Evolutionary conservation across 2,329 filamentous ascomycete species (phyloP).

Genomic region (Fusarium virguliforme): DNA sequence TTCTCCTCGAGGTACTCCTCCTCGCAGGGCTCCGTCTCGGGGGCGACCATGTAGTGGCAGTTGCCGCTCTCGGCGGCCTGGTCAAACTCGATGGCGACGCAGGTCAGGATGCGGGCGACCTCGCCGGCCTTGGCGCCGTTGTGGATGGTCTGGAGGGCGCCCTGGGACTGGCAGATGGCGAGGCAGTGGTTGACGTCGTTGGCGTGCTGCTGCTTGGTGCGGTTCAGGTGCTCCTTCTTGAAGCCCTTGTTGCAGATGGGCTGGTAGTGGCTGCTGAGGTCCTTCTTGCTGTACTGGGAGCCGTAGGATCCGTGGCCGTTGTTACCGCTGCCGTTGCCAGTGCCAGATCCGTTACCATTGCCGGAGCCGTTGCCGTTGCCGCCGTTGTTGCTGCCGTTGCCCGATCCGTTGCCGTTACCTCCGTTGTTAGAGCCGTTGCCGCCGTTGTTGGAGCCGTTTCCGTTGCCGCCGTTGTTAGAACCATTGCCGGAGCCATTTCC

Average conservation of each 20-base stretch:
- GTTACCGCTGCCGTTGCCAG: slow-evolving; percentile 54
- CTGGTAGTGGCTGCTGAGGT: slow-evolving; percentile 46
- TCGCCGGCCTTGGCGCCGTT: slow-evolving; percentile 35
- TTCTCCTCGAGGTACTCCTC: slow-evolving; percentile 44
- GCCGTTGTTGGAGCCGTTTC: neutral
- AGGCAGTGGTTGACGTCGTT: slow-evolving; percentile 48
- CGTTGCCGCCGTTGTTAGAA: neutral
- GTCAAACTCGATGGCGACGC: slow-evolving; percentile 46
- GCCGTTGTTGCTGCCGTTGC: neutral
- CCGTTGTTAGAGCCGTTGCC: neutral
- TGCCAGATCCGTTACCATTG: slow-evolving; percentile 48
- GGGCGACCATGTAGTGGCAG: slow-evolving; percentile 47
- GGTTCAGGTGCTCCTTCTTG: slow-evolving; percentile 42
- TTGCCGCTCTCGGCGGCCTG: slow-evolving; percentile 37
- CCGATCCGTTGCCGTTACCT: neutral
- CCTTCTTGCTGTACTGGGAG: slow-evolving; percentile 20
- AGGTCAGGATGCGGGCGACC: slow-evolving; percentile 39
- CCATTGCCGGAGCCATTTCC: neutral
- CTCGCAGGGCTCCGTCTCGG: slow-evolving; percentile 46
- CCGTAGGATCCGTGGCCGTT: slow-evolving; percentile 4
- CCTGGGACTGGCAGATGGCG: slow-evolving; percentile 44
- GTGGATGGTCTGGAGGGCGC: slow-evolving; percentile 41
- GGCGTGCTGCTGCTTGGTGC: slow-evolving; percentile 34
- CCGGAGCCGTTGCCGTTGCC: slow-evolving; percentile 56
- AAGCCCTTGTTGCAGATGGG: slow-evolving; percentile 49